Evolutionary conservation across 2,329 filamentous ascomycete species (phyloP).

Genomic region (Aspergillus jensenii): DNA sequence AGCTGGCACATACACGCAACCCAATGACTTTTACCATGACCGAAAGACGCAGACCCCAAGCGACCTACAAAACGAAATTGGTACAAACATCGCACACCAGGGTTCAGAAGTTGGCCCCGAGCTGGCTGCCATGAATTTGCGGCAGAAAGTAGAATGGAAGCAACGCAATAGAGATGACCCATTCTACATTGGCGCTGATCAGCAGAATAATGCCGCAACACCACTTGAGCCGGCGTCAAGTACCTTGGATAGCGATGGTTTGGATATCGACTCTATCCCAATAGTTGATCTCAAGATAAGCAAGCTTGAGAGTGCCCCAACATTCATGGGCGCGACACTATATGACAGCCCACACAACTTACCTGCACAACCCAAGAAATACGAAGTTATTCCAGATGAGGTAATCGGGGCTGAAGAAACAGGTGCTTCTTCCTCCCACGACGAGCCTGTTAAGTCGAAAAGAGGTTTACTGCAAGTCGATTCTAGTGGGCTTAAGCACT

Average conservation of each 20-base stretch:
- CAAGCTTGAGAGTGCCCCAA: constrained; percentile 39
- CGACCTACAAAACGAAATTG: constrained; percentile 22
- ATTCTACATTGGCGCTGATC: constrained; percentile 75
- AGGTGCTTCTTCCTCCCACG: constrained; percentile 39
- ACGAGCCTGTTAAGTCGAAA: constrained; percentile 44
- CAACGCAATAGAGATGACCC: constrained; percentile 91
- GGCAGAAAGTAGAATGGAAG: constrained; percentile 71
- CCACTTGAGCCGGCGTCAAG: constrained; percentile 76
- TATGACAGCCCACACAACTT: constrained; percentile 31
- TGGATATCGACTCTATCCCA: constrained; percentile 93
- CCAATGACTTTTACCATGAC: constrained; percentile 42
- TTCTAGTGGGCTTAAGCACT: constrained; percentile 73
- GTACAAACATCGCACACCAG: constrained; percentile 37
- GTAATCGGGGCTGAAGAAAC: constrained; percentile 55
- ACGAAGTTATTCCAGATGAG: constrained; percentile 72
- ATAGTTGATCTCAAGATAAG: constrained; percentile 89
- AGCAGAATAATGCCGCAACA: constrained; percentile 63
- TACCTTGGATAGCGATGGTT: constrained; percentile 69
- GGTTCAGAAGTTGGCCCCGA: constrained; percentile 49
- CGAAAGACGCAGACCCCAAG: constrained; percentile 24
- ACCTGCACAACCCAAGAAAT: constrained; percentile 54
- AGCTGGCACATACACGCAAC: constrained; percentile 42
- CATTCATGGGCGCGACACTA: constrained; percentile 7
- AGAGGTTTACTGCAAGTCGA: constrained; percentile 79
- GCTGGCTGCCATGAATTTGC: constrained; percentile 71